Percentiles rank a stretch among this genome's conserved stretches.
Evolutionary conservation across 345 rosid genomes (phyloP).

Genomic region (Syzygium aqueum): DNA sequence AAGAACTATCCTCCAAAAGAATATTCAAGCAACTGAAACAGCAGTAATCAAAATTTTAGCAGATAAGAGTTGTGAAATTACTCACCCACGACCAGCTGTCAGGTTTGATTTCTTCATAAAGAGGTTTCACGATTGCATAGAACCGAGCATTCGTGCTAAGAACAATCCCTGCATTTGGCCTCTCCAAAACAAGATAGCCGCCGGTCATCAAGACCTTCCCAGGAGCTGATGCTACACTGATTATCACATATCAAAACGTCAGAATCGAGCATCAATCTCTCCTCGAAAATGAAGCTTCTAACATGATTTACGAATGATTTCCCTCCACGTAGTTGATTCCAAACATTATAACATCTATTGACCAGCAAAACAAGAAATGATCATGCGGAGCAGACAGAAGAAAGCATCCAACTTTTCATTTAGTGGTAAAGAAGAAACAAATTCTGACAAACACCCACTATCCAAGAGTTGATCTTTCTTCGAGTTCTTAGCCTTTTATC

Average conservation of each 20-base stretch:
- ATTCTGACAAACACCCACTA: not conserved
- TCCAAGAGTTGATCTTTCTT: not conserved
- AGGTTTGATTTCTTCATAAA: constrained; percentile 49
- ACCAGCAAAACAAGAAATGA: not conserved
- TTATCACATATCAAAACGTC: not conserved
- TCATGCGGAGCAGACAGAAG: not conserved
- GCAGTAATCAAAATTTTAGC: not conserved
- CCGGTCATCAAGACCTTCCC: constrained; percentile 97
- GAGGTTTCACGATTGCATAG: constrained; percentile 79
- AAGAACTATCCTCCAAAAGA: not conserved
- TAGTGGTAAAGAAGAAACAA: not conserved
- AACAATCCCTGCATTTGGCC: constrained; percentile 88
- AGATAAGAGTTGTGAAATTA: not conserved
- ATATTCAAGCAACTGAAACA: not conserved
- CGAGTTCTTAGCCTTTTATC: not conserved
- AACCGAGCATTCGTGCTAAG: constrained; percentile 92
- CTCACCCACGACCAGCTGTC: constrained; percentile 90
- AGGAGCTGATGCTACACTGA: constrained; percentile 95
- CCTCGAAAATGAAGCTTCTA: not conserved
- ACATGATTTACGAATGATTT: not conserved
- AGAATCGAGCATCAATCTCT: not conserved
- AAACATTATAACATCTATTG: not conserved
- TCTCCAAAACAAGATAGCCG: constrained; percentile 86
- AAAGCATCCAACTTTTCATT: not conserved
- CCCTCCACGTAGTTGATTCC: not conserved